Percentiles rank a stretch among this genome's conserved stretches.
These are phyloP conservation scores for Carex arenaria DNA, from an alignment of 202 grass and related monocot genomes.

Conservation along the genomic window DNA sequence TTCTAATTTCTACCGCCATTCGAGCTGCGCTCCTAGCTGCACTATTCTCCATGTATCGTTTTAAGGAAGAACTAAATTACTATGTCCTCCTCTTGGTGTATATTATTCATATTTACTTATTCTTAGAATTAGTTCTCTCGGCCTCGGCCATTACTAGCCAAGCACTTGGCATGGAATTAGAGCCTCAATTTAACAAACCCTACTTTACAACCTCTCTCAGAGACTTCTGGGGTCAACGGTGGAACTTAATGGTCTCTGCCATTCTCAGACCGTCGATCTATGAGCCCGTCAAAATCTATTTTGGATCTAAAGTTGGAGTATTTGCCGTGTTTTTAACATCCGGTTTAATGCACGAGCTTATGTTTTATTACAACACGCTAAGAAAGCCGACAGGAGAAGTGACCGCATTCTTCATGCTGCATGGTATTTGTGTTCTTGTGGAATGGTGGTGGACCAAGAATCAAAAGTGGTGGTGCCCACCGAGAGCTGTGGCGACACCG, in stretches of 20 bases:
- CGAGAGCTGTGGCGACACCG: conserved; percentile 20
- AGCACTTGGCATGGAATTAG: conserved; percentile 31
- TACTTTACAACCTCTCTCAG: conserved; percentile 40
- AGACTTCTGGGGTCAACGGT: conserved; percentile 50
- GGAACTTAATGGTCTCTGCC: conserved; percentile 59
- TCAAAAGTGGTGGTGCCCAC: conserved; percentile 5
- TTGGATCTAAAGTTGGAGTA: background rate
- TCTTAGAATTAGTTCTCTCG: conserved; percentile 16
- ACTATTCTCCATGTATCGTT: conserved; percentile 9
- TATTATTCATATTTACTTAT: conserved; percentile 8
- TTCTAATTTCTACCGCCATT: conserved; percentile 3
- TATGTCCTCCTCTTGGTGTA: background rate
- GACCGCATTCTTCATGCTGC: conserved; percentile 37
- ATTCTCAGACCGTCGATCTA: conserved; percentile 51
- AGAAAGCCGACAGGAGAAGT: conserved; percentile 32
- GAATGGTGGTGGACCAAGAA: conserved; percentile 24
- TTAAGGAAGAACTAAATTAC: conserved; percentile 15
- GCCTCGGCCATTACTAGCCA: conserved; percentile 5
- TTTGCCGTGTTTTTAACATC: conserved; percentile 36
- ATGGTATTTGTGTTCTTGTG: conserved; percentile 26
- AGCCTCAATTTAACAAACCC: conserved; percentile 43
- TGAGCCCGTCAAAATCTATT: conserved; percentile 20
- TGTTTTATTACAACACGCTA: conserved; percentile 52
- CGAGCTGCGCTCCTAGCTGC: background rate
- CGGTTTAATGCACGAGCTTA: conserved; percentile 51